Percentiles rank a stretch among this genome's conserved stretches.
phyloP scores from a whole-genome alignment of 1,139 yeast species.

The Geotrichum reessii region DNA sequence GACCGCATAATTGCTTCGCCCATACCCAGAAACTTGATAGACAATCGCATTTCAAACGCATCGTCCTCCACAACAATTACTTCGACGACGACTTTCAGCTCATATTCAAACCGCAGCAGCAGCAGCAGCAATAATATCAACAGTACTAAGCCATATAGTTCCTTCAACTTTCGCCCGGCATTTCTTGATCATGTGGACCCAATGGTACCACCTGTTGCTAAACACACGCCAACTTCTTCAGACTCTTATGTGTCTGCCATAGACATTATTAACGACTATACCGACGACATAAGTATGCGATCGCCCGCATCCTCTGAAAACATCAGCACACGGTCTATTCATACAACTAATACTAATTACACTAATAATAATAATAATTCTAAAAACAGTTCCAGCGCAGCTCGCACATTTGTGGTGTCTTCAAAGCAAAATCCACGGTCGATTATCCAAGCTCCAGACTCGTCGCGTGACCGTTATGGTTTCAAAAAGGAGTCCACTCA shows the following conservation, averaged over 20 bases:
- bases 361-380: background rate
- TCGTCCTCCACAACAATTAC: slow-evolving; percentile 13
- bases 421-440: slow-evolving; percentile 5
- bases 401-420: background rate
- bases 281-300: slow-evolving; percentile 4
- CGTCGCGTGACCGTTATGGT: slow-evolving; percentile 68
- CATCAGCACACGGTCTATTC: background rate
- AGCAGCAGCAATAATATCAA: slow-evolving; percentile 11
- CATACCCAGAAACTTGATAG: background rate
- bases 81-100: slow-evolving; percentile 6
- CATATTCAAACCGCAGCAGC: slow-evolving; percentile 12
- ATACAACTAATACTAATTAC: background rate
- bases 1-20: slow-evolving; percentile 1
- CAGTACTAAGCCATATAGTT: background rate
- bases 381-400: background rate
- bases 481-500: slow-evolving; percentile 60
- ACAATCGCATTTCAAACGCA: slow-evolving; percentile 15
- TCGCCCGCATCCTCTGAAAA: background rate
- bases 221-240: background rate
- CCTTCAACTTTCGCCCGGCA: background rate
- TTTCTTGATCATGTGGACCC: background rate
- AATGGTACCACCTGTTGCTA: background rate
- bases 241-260: slow-evolving; percentile 8
- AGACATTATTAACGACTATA: slow-evolving; percentile 16
- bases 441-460: background rate